Evolutionary conservation across 1,284 basidiomycete genomes (phyloP), one percentile per base, ranked within the genome.

Genomic region (Apiotrichum veenhuisii): DNA sequence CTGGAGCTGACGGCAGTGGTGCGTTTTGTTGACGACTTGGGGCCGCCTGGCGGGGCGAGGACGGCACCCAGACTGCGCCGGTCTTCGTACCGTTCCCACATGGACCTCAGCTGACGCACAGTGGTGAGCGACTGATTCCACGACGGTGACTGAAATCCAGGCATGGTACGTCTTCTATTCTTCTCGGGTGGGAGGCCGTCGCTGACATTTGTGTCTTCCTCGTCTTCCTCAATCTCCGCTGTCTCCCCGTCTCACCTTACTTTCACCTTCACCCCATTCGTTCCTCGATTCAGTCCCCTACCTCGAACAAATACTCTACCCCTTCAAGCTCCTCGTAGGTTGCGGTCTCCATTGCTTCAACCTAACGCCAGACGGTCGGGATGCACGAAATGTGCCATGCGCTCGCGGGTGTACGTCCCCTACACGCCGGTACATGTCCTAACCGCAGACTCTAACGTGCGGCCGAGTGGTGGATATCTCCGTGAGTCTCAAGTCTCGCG

Each of bases 311-410:
- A 82, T 92, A 64, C 86, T 94, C 66, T 95, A 93, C 75, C 91
- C 91, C 1, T 95, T 94, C 84, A 93, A 93, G 86, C 89, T 80
- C 74, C 85, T 80, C 3, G 75, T 75, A 60, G 58, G 23, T 50
- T 45, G 18, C 33, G 56, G 34, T 23, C 49, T n/a, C 57, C 49
- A 57, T 20, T 2, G 14, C 8, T 44, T 52, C 47, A 8, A 14
- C 22, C 43, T 34, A 25, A 69, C 70, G 87, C 48, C 81, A 92
- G 66, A 91, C 88, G 1, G 91, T 94, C 47, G 89, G 91, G 48
- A 90, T 93, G 76, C 91, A 94, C 77, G 91, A 94, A 80, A 86
- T 89, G 72, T 69, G 86, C 79, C 89, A 91, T 75, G 89, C 91
- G 4, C 66, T 90, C 55, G 79, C 84, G 20, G 89, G 88, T 36